Evolutionary conservation across 2,329 filamentous ascomycete species (phyloP), one percentile per base, ranked within the genome.

Genomic region (Trichoderma aggressivum): DNA sequence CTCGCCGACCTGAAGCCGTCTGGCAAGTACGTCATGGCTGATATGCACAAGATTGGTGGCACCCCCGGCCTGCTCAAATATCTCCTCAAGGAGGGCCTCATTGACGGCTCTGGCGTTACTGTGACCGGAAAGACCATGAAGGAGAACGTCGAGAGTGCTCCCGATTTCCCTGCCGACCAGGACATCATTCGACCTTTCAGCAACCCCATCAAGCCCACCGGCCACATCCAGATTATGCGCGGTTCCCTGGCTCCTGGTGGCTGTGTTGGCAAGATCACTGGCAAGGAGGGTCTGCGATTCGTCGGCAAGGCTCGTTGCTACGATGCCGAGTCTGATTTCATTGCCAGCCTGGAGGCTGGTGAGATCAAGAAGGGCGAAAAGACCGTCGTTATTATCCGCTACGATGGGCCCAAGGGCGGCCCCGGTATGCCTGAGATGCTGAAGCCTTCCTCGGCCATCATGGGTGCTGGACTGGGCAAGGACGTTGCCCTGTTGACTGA

Each of bases 401-500:
- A 97, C 80, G 94, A 97, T 80, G 94, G 94, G 0, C 94, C 94
- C 73, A 97, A 95, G 84, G 94, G 94, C 75, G 94, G 94, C 0
- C 94, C 94, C 1, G 94, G 94, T 71, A 98, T 98, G 91, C 94
- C 94, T 36, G 94, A 98, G 84, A 95, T 97, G 86, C 85, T 98
- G 73, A 97, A 97, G 85, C 93, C 94, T n/a, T 92, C 89, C 67
- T 94, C 93, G 0, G 93, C 94, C 63, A 92, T 98, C 78, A 97
- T 97, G 93, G 94, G 94, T 68, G 93, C 94, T 7, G 92, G 92
- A 47, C 87, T 98, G 56, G 91, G 91, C 75, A 87, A 92, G 76
- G 91, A 93, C 75, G 90, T 93, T 16, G 91, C 91, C 1, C 87
- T 94, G 60, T 86, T 94, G 72, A 93, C 91, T 2, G 91, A 94